Evolutionary conservation across 176 grass and related monocot species (phyloP).

Genomic region (Stipa capillata): DNA sequence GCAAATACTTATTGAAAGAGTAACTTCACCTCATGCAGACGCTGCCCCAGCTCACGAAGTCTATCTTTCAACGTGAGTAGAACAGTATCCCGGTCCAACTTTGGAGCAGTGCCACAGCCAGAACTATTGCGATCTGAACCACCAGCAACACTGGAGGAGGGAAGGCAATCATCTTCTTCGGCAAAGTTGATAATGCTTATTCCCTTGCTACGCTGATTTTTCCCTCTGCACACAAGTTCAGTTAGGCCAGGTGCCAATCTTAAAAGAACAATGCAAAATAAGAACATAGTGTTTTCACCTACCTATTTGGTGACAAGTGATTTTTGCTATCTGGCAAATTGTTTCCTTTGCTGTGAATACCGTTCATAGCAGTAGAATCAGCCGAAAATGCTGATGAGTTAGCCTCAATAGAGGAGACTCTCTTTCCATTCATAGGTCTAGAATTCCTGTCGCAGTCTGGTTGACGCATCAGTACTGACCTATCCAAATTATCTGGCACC

Average conservation of each 20-base stretch:
- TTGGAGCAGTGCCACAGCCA: slow-evolving; percentile 36
- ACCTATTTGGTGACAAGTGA: slow-evolving; percentile 56
- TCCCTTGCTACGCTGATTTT: slow-evolving; percentile 57
- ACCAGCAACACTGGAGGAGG: slow-evolving; percentile 32
- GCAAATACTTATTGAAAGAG: background rate
- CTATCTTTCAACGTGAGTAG: slow-evolving; percentile 52
- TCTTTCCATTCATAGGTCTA: slow-evolving; percentile 43
- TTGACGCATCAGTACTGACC: slow-evolving; percentile 3
- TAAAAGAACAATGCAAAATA: background rate
- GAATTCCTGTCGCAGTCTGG: slow-evolving; percentile 23
- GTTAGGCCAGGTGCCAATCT: slow-evolving; percentile 19
- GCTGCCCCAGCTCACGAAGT: slow-evolving; percentile 56
- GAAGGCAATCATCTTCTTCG: slow-evolving; percentile 25
- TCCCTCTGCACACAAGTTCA: slow-evolving; percentile 51
- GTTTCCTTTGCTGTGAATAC: slow-evolving; percentile 38
- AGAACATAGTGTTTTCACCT: background rate
- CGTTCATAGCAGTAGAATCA: slow-evolving; percentile 44
- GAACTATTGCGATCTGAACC: slow-evolving; percentile 27
- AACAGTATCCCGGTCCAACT: slow-evolving; percentile 36
- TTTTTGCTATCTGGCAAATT: slow-evolving; percentile 37
- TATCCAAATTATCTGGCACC: slow-evolving; percentile 42
- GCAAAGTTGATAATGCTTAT: slow-evolving; percentile 14
- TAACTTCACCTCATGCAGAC: slow-evolving; percentile 52
- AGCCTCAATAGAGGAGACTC: slow-evolving; percentile 30
- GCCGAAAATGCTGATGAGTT: slow-evolving; percentile 28